A percentile compares a stretch with the other conserved stretches of the same genome.
phyloP scores from a whole-genome alignment of 2,329 filamentous ascomycete species.

The Colletotrichum euphorbiae region DNA sequence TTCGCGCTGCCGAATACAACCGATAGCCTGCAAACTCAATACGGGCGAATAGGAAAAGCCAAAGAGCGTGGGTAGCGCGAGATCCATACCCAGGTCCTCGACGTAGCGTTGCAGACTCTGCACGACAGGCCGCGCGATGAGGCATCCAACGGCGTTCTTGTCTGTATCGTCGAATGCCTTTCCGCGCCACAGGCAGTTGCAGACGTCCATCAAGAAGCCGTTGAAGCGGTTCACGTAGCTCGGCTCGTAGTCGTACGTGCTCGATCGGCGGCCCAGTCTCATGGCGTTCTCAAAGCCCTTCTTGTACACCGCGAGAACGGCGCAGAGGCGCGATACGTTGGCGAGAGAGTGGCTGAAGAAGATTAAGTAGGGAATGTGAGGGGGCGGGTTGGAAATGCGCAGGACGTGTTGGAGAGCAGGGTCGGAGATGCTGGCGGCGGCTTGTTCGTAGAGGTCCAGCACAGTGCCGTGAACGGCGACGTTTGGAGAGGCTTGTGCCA shows the following conservation, averaged over 20 bases:
- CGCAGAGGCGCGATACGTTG: conserved; percentile 75
- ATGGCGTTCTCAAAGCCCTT: conserved; percentile 76
- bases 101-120: conserved; percentile 61
- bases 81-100: conserved; percentile 57
- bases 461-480: conserved; percentile 65
- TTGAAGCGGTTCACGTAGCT: conserved; percentile 79
- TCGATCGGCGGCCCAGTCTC: conserved; percentile 44
- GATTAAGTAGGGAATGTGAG: conserved; percentile 76
- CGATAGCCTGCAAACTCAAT: conserved; percentile 66
- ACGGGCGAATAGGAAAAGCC: conserved; percentile 69
- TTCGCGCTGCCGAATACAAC: conserved; percentile 67
- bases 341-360: conserved; percentile 74
- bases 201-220: conserved; percentile 86
- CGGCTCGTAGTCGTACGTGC: conserved; percentile 60
- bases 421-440: conserved; percentile 67
- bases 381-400: conserved; percentile 75
- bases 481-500: conserved; percentile 65
- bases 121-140: conserved; percentile 59
- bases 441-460: conserved; percentile 76
- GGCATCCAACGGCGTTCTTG: conserved; percentile 69
- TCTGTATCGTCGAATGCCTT: conserved; percentile 76
- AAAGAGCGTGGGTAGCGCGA: conserved; percentile 63
- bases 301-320: conserved; percentile 79
- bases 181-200: conserved; percentile 84
- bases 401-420: conserved; percentile 63